Conservation (phyloP, 805 yeast species). For the Candida krabiensis region DNA sequence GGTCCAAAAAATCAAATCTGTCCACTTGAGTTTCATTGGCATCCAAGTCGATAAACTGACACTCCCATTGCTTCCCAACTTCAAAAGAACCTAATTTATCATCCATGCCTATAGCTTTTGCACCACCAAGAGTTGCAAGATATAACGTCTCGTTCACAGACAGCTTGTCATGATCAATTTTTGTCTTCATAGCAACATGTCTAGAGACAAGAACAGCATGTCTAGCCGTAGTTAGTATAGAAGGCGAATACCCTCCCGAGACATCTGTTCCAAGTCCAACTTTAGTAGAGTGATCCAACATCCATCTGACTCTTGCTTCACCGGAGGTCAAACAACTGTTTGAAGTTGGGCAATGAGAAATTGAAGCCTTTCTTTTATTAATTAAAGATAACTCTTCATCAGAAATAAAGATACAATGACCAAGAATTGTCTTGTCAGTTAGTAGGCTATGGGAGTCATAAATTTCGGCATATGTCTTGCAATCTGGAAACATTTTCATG, state of each 20-base stretch:
- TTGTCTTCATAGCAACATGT: conserved; percentile 56
- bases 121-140: conserved; percentile 86
- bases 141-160: conserved; percentile 67
- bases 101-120: conserved; percentile 61
- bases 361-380: conserved; percentile 53
- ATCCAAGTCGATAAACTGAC: conserved; percentile 67
- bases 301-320: conserved; percentile 72
- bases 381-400: conserved; percentile 61
- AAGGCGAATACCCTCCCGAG: conserved; percentile 68
- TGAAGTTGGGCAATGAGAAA: conserved; percentile 88
- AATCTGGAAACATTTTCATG: conserved; percentile 65
- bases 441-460: conserved; percentile 63
- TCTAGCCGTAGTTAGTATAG: conserved; percentile 59
- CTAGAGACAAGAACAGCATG: conserved; percentile 69
- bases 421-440: conserved; percentile 66
- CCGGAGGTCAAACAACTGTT: conserved; percentile 85
- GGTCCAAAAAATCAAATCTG: conserved; percentile 66
- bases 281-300: conserved; percentile 61
- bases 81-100: conserved; percentile 64
- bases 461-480: conserved; percentile 65
- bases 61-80: conserved; percentile 77
- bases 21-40: conserved; percentile 58
- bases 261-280: conserved; percentile 78
- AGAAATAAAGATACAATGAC: conserved; percentile 78
- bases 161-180: conserved; percentile 45